These are phyloP conservation scores for Suhomyces choctaworum DNA, from an alignment of 1,139 yeast genomes.

Conservation along the genomic window DNA sequence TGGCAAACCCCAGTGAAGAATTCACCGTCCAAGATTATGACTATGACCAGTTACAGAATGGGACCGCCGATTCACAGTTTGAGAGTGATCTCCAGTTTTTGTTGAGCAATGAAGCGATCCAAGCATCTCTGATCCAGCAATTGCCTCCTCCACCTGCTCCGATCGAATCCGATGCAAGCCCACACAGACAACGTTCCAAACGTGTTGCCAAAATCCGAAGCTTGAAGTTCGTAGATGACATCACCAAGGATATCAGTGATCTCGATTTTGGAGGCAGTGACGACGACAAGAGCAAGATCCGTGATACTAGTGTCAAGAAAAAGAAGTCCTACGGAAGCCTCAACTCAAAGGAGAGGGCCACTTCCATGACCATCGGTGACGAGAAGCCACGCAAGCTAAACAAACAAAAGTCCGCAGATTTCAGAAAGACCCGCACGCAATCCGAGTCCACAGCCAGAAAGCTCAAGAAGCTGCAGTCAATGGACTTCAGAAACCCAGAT, in stretches of 20 bases:
- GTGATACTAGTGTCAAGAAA: constrained; percentile 2
- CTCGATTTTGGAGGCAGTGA: constrained; percentile 27
- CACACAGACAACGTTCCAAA: constrained; percentile 3
- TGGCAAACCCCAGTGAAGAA: background rate
- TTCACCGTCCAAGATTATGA: constrained; percentile 22
- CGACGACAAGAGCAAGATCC: constrained; percentile 13
- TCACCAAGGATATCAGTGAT: constrained; percentile 28
- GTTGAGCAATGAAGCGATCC: constrained; percentile 8
- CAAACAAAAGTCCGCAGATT: constrained; percentile 16
- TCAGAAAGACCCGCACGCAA: constrained; percentile 14
- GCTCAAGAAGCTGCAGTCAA: constrained; percentile 16
- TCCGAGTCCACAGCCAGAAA: constrained; percentile 12
- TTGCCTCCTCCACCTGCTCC: background rate
- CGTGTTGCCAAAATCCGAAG: constrained; percentile 1
- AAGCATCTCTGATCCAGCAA: constrained; percentile 7
- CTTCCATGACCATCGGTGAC: constrained; percentile 1
- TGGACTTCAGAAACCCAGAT: constrained; percentile 14
- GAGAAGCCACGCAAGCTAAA: constrained; percentile 10
- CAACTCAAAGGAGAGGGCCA: constrained; percentile 2
- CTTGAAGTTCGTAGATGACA: constrained; percentile 18
- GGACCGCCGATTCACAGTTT: constrained; percentile 19
- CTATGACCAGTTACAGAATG: constrained; percentile 16
- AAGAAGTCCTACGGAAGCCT: constrained; percentile 15
- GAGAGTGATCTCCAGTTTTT: constrained; percentile 27
- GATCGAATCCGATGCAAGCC: background rate